Evolutionary conservation across 2,329 filamentous ascomycete species (phyloP).

Genomic region (Aureobasidium subglaciale): DNA sequence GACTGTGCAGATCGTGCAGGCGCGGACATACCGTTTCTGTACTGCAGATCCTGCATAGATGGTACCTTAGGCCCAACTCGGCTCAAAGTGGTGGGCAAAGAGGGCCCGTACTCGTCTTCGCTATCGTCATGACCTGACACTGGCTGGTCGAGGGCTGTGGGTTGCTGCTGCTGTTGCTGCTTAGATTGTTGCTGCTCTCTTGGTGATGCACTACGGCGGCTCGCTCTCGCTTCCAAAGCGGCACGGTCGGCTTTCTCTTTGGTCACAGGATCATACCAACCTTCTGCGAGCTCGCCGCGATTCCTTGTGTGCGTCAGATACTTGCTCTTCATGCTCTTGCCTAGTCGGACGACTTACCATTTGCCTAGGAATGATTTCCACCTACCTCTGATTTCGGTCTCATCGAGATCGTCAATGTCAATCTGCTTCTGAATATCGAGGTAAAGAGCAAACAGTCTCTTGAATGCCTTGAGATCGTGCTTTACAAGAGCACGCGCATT

Average conservation of each 20-base stretch:
- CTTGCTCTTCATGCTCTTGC: background rate
- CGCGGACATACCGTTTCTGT: conserved; percentile 41
- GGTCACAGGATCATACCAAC: conserved; percentile 84
- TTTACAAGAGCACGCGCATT: conserved; percentile 60
- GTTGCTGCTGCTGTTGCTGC: conserved; percentile 8
- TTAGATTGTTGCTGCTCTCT: background rate
- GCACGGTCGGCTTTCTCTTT: conserved; percentile 45
- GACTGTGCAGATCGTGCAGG: background rate
- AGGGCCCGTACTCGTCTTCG: conserved; percentile 52
- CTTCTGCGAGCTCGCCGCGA: conserved; percentile 72
- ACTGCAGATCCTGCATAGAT: conserved; percentile 63
- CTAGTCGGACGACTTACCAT: conserved; percentile 54
- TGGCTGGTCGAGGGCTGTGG: background rate
- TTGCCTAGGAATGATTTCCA: conserved; percentile 91
- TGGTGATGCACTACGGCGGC: background rate
- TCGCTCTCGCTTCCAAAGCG: conserved; percentile 17
- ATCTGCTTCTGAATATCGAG: conserved; percentile 80
- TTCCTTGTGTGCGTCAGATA: conserved; percentile 58
- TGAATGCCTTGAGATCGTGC: conserved; percentile 58
- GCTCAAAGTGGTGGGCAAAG: conserved; percentile 33
- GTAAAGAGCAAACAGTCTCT: conserved; percentile 72
- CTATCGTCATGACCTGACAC: conserved; percentile 52
- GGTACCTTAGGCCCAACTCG: conserved; percentile 57
- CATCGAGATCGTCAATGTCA: conserved; percentile 59
- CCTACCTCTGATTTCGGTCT: conserved; percentile 69